phyloP scores from a whole-genome alignment of 768 basidiomycete genomes.

The Suillus variegatus region DNA sequence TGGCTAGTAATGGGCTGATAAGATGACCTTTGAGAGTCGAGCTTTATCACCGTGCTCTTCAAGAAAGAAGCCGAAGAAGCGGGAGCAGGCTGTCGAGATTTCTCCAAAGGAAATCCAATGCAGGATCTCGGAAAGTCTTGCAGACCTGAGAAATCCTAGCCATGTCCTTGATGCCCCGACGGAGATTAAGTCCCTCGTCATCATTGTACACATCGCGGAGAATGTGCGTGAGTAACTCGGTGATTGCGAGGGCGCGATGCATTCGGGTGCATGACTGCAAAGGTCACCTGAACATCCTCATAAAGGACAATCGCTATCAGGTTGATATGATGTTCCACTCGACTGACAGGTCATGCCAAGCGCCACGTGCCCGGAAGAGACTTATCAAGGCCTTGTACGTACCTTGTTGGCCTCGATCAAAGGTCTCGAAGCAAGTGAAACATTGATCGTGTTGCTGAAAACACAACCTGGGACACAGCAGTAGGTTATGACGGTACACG shows the following conservation, averaged over 20 bases:
- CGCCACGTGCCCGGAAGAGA: neutral
- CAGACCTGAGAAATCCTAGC: neutral
- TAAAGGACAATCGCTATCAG: neutral
- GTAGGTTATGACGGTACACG: too few relatives aligned
- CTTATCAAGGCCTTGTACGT: neutral
- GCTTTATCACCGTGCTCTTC: neutral
- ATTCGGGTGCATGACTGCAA: neutral
- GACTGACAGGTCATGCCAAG: neutral
- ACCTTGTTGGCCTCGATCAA: neutral
- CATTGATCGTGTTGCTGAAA: neutral
- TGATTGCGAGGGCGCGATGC: constrained; percentile 6
- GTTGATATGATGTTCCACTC: neutral
- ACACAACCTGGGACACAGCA: neutral
- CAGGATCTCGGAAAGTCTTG: constrained; percentile 1
- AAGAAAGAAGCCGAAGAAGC: neutral
- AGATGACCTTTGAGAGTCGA: constrained; percentile 1
- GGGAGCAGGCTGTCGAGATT: neutral
- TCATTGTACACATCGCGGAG: neutral
- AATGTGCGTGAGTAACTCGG: constrained; percentile 2
- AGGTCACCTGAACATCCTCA: neutral
- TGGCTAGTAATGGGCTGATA: neutral
- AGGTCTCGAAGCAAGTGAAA: neutral
- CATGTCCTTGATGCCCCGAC: neutral
- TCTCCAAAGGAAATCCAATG: constrained; percentile 4
- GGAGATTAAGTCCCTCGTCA: neutral